A percentile compares a stretch with the other conserved stretches of the same genome.
phyloP scores from a whole-genome alignment of 306 rosid species.

The Heteromeles arbutifolia region DNA sequence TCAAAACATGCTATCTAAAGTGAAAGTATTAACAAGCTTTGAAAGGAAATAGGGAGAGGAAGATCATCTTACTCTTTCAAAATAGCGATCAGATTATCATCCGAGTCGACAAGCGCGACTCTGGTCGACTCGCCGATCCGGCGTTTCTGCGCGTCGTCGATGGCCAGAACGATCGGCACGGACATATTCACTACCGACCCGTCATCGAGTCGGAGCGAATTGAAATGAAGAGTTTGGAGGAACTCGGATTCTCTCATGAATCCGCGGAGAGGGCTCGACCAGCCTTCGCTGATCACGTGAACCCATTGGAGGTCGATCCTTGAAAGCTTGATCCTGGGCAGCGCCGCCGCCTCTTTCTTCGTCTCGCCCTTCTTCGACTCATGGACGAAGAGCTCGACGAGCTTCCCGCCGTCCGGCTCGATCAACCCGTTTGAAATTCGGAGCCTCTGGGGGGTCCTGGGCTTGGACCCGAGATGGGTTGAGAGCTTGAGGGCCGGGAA shows the following conservation, averaged over 20 bases:
- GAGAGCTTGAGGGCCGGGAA: constrained; percentile 29
- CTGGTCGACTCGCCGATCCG: constrained; percentile 57
- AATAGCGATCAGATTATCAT: constrained; percentile 64
- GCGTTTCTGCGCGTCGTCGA: constrained; percentile 74
- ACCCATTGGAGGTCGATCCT: constrained; percentile 77
- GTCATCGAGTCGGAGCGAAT: constrained; percentile 65
- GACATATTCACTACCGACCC: constrained; percentile 92
- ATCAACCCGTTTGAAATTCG: constrained; percentile 66
- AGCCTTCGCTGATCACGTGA: constrained; percentile 92
- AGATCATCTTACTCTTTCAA: constrained; percentile 56
- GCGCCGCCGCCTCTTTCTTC: constrained; percentile 53
- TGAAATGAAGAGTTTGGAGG: constrained; percentile 99
- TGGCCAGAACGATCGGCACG: constrained; percentile 82
- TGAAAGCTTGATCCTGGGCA: constrained; percentile 64
- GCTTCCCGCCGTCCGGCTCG: constrained; percentile 90
- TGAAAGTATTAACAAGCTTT: neutral
- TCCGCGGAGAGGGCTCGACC: constrained; percentile 89
- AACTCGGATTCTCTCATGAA: constrained; percentile 97
- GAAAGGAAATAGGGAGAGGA: neutral
- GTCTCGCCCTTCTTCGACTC: constrained; percentile 42
- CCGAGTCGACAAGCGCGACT: constrained; percentile 73
- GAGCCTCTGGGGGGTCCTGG: constrained; percentile 21
- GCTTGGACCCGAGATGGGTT: neutral
- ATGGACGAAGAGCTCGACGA: constrained; percentile 68
- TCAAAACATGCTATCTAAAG: neutral